A percentile compares a stretch with the other conserved stretches of the same genome.
phyloP scores from a whole-genome alignment of 305 asterid genomes.

The Stenogyne calaminthoides region DNA sequence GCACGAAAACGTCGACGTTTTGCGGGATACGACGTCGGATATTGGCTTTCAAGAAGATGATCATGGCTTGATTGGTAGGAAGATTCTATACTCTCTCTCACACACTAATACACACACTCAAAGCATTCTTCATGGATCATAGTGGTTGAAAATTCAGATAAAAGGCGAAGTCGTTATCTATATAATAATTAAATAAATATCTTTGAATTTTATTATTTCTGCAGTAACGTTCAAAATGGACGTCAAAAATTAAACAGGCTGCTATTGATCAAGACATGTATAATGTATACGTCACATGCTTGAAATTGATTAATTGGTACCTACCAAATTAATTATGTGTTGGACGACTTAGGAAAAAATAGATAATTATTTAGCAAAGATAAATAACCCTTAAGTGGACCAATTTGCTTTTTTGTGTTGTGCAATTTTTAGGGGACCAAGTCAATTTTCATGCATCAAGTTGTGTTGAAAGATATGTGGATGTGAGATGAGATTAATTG shows the following conservation, averaged over 20 bases:
- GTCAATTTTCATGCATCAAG: not conserved
- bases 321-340: not conserved
- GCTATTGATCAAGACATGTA: not conserved
- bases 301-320: not conserved
- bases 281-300: not conserved
- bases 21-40: conserved; percentile 3
- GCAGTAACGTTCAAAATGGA: not conserved
- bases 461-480: not conserved
- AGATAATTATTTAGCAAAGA: not conserved
- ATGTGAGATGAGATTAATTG: not conserved
- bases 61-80: conserved; percentile 27
- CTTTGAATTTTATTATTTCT: not conserved
- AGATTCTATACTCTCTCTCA: not conserved
- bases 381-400: no score
- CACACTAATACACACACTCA: not conserved
- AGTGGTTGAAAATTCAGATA: not conserved
- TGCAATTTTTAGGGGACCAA: conserved; percentile 1
- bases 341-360: not conserved
- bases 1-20: not conserved
- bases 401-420: not conserved
- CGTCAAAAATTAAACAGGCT: conserved; percentile 19
- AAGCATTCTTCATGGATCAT: not conserved
- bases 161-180: not conserved
- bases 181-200: not conserved
- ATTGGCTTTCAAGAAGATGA: not conserved